Base-by-base conservation (phyloP, 2,329 filamentous ascomycete genomes). In the Pseudogymnoascus destructans region DNA sequence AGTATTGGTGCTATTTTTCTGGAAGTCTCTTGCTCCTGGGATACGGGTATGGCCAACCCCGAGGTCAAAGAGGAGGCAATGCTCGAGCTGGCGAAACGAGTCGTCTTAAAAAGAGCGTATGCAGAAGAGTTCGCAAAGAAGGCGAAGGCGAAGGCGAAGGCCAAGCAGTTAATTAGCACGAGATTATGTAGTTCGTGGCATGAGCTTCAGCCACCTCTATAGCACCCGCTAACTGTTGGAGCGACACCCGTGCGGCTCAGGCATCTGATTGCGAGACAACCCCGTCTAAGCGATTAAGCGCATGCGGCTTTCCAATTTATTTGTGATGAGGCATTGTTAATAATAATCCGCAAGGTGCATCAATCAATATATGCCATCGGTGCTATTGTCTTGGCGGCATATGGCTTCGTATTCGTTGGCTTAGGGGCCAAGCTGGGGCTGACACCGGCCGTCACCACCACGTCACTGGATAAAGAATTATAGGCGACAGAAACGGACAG, bases 321-420 rank as follows among this genome's bases (percentile, higher is more conserved):
- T 27, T 27, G 23, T 49, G 42, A 49, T 6, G 13, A 49, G 7
- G 42, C 30, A 52, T 52, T 52, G 17, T 30, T 23, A 52, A 52
- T 52, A 52, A 27, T 52, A 27, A 17, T 27, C 40, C 25, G 7
- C 17, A 30, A 17, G 23, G 13, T 52, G 42, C 42, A 52, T 52
- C 42, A 38, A 35, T 35, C 23, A 38, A 52, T 52, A 52, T 52
- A 27, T 30, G 23, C 23, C 10, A 52, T 52, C 23, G n/a, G 23
- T 52, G 25, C 42, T 52, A 52, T 52, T 52, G 42, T 52, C 42
- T 52, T 52, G 42, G 42, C 42, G 15, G 42, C 42, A 52, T 52
- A 52, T 23, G 23, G 42, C 42, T 27, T 52, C 42, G 42, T 52
- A 52, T 52, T 52, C 42, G 42, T 46, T 25, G 42, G 23, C 23